Evolutionary conservation across 179 eudicot species (phyloP).

Genomic region (Gypsophila paniculata): DNA sequence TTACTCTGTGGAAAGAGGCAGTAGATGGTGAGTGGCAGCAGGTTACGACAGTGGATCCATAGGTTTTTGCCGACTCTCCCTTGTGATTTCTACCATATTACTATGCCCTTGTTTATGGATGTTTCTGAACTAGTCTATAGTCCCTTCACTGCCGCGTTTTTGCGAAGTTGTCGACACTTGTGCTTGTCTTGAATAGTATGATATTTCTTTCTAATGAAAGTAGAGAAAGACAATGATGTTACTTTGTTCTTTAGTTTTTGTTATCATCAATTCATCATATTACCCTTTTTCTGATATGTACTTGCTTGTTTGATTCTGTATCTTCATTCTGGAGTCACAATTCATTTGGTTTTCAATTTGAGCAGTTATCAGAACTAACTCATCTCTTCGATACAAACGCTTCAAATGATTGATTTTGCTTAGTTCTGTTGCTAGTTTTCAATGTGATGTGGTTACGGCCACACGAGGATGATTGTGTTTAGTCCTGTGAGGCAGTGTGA

Average conservation of each 20-base stretch:
- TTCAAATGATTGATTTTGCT: not conserved
- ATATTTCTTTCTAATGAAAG: conserved; percentile 24
- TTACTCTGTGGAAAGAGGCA: conserved; percentile 76
- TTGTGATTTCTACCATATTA: conserved; percentile 25
- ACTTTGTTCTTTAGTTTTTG: conserved; percentile 19
- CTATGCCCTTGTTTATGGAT: conserved; percentile 15
- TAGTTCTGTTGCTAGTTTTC: too few relatives aligned
- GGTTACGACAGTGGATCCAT: conserved; percentile 62
- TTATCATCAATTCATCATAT: not conserved
- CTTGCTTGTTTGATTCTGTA: not conserved
- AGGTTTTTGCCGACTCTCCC: conserved; percentile 26
- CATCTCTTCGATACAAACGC: not conserved
- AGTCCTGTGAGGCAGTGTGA: not conserved
- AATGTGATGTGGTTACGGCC: not conserved
- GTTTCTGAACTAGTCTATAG: conserved; percentile 21
- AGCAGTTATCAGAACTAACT: not conserved
- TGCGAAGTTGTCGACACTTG: conserved; percentile 16
- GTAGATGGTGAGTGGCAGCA: conserved; percentile 80
- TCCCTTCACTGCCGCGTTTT: conserved; percentile 22
- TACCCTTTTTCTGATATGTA: not conserved
- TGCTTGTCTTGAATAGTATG: conserved; percentile 21
- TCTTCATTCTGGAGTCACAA: not conserved
- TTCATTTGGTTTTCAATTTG: not conserved
- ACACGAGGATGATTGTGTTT: not conserved
- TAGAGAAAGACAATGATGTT: conserved; percentile 16